Base-by-base conservation (phyloP, 2,329 filamentous ascomycete genomes). In the Hirsutella rhossiliensis region DNA sequence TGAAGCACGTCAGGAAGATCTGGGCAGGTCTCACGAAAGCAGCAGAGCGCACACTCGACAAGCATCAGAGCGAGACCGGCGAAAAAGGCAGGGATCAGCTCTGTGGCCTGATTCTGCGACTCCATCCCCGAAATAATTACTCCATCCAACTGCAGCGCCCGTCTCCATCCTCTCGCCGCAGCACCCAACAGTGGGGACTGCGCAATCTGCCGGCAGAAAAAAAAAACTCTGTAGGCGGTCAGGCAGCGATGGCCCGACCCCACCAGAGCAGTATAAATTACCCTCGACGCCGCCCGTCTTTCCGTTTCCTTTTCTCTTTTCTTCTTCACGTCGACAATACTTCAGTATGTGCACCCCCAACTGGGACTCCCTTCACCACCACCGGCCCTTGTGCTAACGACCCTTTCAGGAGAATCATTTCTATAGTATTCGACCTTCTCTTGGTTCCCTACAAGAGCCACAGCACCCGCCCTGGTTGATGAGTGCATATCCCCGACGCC, bases 401-500 rank as follows among this genome's bases (percentile, higher is more conserved):
- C 13, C 15, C 3, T 11, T 18, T 51, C 62, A 72, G 63, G 68
- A 87, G 85, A 89, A 90, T 90, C 86, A 87, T 86, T 94, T 94
- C 84, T 94, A 89, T 88, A 95, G 87, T 89, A 82, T 76, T 86
- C 80, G 80, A 88, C 84, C 76, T 75, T 76, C 80, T 87, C 85
- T 92, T 83, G 87, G 80, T 83, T 90, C 78, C 80, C 79, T 76
- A 88, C 77, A 84, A 75, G 75, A 94, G 88, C 85, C 78, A 87
- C 84, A 90, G 83, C 87, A 78, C 80, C 80, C 78, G 90, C 81
- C 84, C 86, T 87, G 86, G 85, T 84, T 86, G 87, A 94, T 92
- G 87, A 94, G 66, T 68, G 59, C 59, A 85, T 77, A 82, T 86
- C 86, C 84, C 86, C 86, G 80, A 74, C 75, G 71, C 82, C 83